phyloP scores from a whole-genome alignment of 768 basidiomycete species.

The Amanita phalloides region DNA sequence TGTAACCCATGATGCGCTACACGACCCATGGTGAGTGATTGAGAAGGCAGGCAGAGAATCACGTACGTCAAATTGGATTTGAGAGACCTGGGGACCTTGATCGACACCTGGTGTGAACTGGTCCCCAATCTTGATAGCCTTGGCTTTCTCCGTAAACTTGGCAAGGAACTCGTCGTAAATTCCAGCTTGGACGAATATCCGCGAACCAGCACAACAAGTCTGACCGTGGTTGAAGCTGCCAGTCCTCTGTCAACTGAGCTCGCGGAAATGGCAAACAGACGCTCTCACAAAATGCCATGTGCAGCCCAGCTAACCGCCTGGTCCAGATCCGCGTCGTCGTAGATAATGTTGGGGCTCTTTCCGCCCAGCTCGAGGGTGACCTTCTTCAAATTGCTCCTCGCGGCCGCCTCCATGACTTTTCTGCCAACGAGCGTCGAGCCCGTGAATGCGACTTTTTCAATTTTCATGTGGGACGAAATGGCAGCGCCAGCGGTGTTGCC shows the following conservation, averaged over 20 bases:
- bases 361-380: constrained; percentile 79
- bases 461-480: constrained; percentile 57
- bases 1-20: constrained; percentile 70
- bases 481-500: constrained; percentile 62
- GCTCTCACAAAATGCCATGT: constrained; percentile 61
- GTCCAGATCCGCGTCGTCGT: constrained; percentile 63
- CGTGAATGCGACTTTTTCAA: constrained; percentile 79
- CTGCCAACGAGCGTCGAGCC: constrained; percentile 75
- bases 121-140: constrained; percentile 47
- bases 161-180: constrained; percentile 75
- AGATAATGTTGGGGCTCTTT: constrained; percentile 63
- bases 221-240: constrained; percentile 61
- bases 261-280: not conserved
- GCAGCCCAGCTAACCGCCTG: constrained; percentile 65
- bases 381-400: constrained; percentile 75
- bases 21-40: not conserved
- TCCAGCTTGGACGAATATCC: constrained; percentile 71
- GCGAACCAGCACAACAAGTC: constrained; percentile 74
- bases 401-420: constrained; percentile 69
- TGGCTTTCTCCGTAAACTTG: constrained; percentile 40
- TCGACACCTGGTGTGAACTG: constrained; percentile 45
- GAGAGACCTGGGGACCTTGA: constrained; percentile 69
- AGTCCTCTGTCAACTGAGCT: not conserved
- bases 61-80: constrained; percentile 57
- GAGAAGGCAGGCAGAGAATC: constrained; percentile 7